These are phyloP conservation scores for Metschnikowia matae DNA, from an alignment of 805 yeast species.

Conservation along the genomic window DNA sequence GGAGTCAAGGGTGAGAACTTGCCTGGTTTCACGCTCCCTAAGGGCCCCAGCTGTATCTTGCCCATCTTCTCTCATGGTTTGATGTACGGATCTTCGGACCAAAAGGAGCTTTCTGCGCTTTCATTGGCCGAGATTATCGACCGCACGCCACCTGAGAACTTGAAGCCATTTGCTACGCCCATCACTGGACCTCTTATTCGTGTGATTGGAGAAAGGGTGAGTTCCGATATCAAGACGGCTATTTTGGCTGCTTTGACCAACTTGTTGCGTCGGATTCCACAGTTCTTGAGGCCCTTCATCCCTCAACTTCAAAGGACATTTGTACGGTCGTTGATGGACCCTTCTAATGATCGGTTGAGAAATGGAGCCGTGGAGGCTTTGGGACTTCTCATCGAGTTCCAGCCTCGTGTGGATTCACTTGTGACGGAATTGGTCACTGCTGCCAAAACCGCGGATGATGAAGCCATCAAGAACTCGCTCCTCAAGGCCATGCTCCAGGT, in stretches of 20 bases:
- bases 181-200: constrained; percentile 97
- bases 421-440: constrained; percentile 79
- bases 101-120: constrained; percentile 80
- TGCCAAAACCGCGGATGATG: constrained; percentile 58
- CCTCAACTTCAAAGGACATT: constrained; percentile 98
- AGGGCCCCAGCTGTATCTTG: constrained; percentile 81
- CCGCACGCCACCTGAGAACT: constrained; percentile 75
- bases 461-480: constrained; percentile 81
- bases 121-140: constrained; percentile 86
- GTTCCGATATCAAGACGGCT: constrained; percentile 90
- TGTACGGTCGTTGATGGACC: constrained; percentile 84
- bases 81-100: constrained; percentile 85
- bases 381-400: constrained; percentile 82
- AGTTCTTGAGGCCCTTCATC: constrained; percentile 87
- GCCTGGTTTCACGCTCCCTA: constrained; percentile 69
- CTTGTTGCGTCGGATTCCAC: constrained; percentile 79
- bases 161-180: constrained; percentile 85
- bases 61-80: constrained; percentile 93
- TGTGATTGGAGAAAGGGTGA: constrained; percentile 93
- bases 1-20: constrained; percentile 63
- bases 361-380: constrained; percentile 84
- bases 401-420: constrained; percentile 91
- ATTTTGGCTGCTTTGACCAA: constrained; percentile 79
- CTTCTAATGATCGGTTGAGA: constrained; percentile 66
- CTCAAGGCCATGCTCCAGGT: constrained; percentile 81